Conservation (phyloP, 2,329 filamentous ascomycete genomes). For the Alternaria sp. region DNA sequence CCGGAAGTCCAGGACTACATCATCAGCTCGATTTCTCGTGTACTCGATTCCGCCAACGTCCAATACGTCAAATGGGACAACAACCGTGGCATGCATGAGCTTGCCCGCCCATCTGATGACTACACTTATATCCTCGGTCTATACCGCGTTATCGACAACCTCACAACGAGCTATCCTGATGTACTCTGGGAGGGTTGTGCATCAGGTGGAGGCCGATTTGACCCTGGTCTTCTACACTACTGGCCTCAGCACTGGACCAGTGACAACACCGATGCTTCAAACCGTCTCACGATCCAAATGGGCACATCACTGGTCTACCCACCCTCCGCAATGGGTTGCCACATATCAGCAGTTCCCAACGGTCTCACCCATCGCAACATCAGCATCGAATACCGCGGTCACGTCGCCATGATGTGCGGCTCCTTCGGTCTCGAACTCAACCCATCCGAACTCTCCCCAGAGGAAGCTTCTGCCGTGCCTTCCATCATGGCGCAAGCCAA, state of each 20-base stretch:
- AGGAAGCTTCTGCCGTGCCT: constrained; percentile 62
- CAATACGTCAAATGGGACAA: constrained; percentile 73
- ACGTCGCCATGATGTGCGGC: constrained; percentile 73
- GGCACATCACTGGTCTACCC: constrained; percentile 70
- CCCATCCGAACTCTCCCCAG: constrained; percentile 58
- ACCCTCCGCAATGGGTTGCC: constrained; percentile 69
- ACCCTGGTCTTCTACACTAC: constrained; percentile 68
- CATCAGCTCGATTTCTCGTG: constrained; percentile 61
- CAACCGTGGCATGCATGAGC: constrained; percentile 69
- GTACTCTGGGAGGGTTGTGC: constrained; percentile 72
- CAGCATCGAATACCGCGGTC: constrained; percentile 66
- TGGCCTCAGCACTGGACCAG: constrained; percentile 72
- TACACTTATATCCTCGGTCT: constrained; percentile 69
- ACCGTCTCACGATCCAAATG: constrained; percentile 68
- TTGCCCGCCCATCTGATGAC: constrained; percentile 59
- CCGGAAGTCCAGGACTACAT: constrained; percentile 69
- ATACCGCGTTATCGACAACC: constrained; percentile 66
- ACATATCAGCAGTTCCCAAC: constrained; percentile 68
- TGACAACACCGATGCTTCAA: constrained; percentile 68
- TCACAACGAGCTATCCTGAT: constrained; percentile 66
- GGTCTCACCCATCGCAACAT: constrained; percentile 62
- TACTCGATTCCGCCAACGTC: constrained; percentile 63
- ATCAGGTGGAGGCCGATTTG: constrained; percentile 69
- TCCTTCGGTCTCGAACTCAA: constrained; percentile 71
- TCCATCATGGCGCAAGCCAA: constrained; percentile 62